Evolutionary conservation across 257 asterid genomes (phyloP).

Genomic region (Solanum medicagineum): DNA sequence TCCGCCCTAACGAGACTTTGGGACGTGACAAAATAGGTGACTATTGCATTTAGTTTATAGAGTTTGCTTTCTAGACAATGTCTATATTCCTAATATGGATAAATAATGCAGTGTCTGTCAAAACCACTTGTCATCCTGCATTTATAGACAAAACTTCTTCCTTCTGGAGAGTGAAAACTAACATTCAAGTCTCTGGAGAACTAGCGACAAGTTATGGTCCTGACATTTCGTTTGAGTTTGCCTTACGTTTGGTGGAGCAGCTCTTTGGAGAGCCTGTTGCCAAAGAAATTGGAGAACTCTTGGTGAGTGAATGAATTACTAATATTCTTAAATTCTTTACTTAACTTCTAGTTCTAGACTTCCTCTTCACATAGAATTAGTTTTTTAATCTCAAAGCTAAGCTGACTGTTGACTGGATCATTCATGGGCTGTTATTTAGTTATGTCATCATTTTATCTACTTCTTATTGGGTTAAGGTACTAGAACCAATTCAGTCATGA

Average conservation of each 20-base stretch:
- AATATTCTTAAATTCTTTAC: not conserved
- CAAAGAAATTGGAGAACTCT: conserved; percentile 11
- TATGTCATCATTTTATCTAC: not conserved
- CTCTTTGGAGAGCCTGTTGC: conserved; percentile 49
- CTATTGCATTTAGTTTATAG: not conserved
- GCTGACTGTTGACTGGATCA: not conserved
- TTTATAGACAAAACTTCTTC: conserved; percentile 67
- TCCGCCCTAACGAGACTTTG: no score
- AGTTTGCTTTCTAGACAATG: not conserved
- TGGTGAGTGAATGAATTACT: conserved; percentile 28
- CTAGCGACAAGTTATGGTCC: conserved; percentile 95
- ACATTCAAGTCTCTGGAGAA: conserved; percentile 71
- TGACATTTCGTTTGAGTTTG: conserved; percentile 69
- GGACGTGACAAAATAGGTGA: no score
- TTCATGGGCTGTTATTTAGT: not conserved
- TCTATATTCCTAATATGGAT: conserved; percentile 1
- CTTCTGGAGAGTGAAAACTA: conserved; percentile 76
- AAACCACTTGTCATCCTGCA: conserved; percentile 96
- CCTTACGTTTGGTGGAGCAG: conserved; percentile 67
- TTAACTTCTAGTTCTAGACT: not conserved
- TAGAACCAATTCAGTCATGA: not conserved
- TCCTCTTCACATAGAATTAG: not conserved
- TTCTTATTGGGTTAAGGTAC: not conserved
- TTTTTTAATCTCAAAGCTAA: not conserved
- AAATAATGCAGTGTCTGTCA: conserved; percentile 11